Conservation (phyloP, 768 basidiomycete genomes). For the Phlebiopsis flavidoalba region DNA sequence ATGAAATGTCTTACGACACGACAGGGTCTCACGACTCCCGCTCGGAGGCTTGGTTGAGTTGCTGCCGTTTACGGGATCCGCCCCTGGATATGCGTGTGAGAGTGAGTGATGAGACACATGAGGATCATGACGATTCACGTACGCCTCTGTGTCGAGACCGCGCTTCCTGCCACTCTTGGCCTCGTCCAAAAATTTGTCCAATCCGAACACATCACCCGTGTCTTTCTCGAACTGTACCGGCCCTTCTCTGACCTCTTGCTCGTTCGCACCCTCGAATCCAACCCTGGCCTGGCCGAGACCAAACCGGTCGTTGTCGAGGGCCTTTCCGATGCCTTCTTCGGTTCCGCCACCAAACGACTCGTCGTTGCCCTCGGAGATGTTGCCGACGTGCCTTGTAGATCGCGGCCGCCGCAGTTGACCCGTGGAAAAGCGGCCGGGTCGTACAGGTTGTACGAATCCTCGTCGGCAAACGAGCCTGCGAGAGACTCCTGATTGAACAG, state of each 20-base stretch:
- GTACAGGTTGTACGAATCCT: constrained; percentile 92
- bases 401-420: constrained; percentile 96
- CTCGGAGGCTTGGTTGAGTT: constrained; percentile 57
- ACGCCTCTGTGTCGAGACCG: constrained; percentile 74
- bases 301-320: constrained; percentile 92
- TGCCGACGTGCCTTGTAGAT: constrained; percentile 96
- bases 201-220: constrained; percentile 91
- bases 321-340: constrained; percentile 89
- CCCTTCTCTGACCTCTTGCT: constrained; percentile 82
- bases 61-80: constrained; percentile 62
- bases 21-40: constrained; percentile 24
- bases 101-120: background rate
- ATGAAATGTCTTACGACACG: background rate
- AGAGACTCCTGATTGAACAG: constrained; percentile 96
- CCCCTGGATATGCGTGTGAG: constrained; percentile 31
- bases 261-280: constrained; percentile 89
- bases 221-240: constrained; percentile 99
- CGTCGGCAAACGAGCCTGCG: constrained; percentile 76
- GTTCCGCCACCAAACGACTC: constrained; percentile 94
- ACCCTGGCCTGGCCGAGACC: constrained; percentile 76
- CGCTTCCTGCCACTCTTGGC: constrained; percentile 94
- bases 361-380: constrained; percentile 79
- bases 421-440: constrained; percentile 94
- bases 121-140: constrained; percentile 25
- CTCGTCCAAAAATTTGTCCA: constrained; percentile 95